These are phyloP conservation scores for Cucurbita argyrosperma DNA, from an alignment of 306 rosid species.

Conservation along the genomic window DNA sequence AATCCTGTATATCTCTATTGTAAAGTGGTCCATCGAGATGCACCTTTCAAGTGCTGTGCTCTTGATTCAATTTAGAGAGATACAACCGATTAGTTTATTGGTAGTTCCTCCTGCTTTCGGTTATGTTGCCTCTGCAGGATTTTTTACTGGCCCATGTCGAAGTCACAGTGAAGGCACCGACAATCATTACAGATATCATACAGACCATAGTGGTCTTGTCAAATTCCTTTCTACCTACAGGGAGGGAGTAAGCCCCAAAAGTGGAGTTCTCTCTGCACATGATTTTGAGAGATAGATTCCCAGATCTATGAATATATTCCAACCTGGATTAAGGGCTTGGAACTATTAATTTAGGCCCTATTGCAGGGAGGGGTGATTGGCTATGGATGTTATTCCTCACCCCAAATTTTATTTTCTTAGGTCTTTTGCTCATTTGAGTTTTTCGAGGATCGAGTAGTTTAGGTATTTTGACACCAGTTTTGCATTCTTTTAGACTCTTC, in stretches of 20 bases:
- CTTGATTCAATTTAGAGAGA: not conserved
- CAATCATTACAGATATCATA: not conserved
- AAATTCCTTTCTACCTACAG: not conserved
- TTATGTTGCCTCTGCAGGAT: not conserved
- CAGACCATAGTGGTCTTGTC: not conserved
- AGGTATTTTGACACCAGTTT: not conserved
- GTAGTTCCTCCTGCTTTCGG: not conserved
- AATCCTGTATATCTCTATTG: not conserved
- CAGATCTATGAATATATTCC: not conserved
- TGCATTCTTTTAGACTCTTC: not conserved
- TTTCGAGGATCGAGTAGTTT: not conserved
- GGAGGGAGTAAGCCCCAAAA: not conserved
- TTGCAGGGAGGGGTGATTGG: not conserved
- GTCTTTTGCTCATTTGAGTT: not conserved
- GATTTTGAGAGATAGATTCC: too few relatives aligned
- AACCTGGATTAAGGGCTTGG: not conserved
- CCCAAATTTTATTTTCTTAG: not conserved
- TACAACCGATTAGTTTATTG: not conserved
- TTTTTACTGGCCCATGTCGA: not conserved
- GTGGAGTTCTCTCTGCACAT: not conserved
- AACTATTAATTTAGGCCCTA: not conserved
- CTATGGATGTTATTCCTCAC: not conserved
- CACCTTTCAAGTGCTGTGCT: not conserved
- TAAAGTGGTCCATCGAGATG: not conserved
- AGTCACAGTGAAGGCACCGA: not conserved